Evolutionary conservation across 768 basidiomycete species (phyloP).

Genomic region (Tricholoma matsutake): DNA sequence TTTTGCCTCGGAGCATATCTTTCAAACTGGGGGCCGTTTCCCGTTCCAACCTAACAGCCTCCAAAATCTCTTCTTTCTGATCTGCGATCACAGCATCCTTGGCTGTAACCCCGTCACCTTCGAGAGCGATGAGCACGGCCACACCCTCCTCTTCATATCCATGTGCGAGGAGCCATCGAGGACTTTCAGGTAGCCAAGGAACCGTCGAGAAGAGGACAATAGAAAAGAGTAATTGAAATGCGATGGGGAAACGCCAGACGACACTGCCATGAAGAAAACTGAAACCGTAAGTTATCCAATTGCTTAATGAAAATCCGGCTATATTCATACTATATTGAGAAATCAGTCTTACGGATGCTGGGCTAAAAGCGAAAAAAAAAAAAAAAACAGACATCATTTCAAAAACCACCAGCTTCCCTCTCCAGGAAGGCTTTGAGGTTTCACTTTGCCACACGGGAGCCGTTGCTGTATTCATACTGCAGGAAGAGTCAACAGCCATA

Average conservation of each 20-base stretch:
- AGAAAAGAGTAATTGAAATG: slow-evolving; percentile 48
- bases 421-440: slow-evolving; percentile 44
- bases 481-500: neutral
- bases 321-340: slow-evolving; percentile 40
- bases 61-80: slow-evolving; percentile 40
- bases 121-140: slow-evolving; percentile 39
- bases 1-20: slow-evolving; percentile 38
- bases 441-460: slow-evolving; percentile 54
- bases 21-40: slow-evolving; percentile 39
- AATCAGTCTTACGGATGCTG: neutral
- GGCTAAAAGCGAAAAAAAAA: neutral
- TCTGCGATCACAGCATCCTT: slow-evolving; percentile 36
- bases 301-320: slow-evolving; percentile 47
- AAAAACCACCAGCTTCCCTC: slow-evolving; percentile 48
- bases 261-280: slow-evolving; percentile 42
- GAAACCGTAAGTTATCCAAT: slow-evolving; percentile 54
- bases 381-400: slow-evolving; percentile 41
- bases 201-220: slow-evolving; percentile 40
- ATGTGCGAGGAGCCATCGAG: slow-evolving; percentile 49
- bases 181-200: slow-evolving; percentile 48
- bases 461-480: slow-evolving; percentile 45
- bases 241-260: slow-evolving; percentile 49
- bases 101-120: slow-evolving; percentile 34
- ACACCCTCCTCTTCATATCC: slow-evolving; percentile 40
- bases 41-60: slow-evolving; percentile 41